Conservation (phyloP, 2,329 filamentous ascomycete species). For the Ilyonectria robusta region DNA sequence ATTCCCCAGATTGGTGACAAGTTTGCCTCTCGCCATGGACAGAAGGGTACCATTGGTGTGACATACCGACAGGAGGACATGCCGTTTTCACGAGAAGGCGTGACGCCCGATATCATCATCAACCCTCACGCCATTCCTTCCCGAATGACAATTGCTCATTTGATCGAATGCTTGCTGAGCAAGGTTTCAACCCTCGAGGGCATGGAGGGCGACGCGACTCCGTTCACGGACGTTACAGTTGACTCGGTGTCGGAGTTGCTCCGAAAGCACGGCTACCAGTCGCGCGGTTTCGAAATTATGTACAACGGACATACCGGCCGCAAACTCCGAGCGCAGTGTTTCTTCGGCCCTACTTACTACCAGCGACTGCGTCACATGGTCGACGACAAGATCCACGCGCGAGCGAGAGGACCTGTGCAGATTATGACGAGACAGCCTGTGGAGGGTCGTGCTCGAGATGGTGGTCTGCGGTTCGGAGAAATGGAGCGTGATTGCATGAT, state of each 20-base stretch:
- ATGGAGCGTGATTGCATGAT: conserved; percentile 99
- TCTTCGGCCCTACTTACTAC: conserved; percentile 98
- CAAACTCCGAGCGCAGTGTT: conserved; percentile 94
- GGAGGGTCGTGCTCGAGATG: conserved; percentile 97
- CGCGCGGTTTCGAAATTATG: conserved; percentile 97
- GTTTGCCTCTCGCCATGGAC: conserved; percentile 98
- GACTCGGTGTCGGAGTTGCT: conserved; percentile 91
- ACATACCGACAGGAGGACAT: conserved; percentile 98
- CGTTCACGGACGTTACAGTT: conserved; percentile 97
- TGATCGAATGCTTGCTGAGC: conserved; percentile 98
- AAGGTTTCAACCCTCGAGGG: conserved; percentile 96
- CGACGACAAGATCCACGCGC: conserved; percentile 99
- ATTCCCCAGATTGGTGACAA: conserved; percentile 99
- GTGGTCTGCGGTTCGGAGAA: conserved; percentile 99
- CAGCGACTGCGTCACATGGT: conserved; percentile 99
- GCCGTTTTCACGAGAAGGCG: conserved; percentile 94
- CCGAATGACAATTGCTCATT: conserved; percentile 99
- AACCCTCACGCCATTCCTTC: conserved; percentile 99
- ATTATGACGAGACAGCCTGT: conserved; percentile 98
- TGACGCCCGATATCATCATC: conserved; percentile 96
- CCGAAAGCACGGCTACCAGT: conserved; percentile 93
- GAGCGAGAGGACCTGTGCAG: conserved; percentile 94
- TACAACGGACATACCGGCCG: conserved; percentile 98
- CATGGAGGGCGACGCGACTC: conserved; percentile 96
- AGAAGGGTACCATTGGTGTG: conserved; percentile 99